Evolutionary conservation across 2,329 filamentous ascomycete species (phyloP).

Genomic region (Neonectria coccinea): DNA sequence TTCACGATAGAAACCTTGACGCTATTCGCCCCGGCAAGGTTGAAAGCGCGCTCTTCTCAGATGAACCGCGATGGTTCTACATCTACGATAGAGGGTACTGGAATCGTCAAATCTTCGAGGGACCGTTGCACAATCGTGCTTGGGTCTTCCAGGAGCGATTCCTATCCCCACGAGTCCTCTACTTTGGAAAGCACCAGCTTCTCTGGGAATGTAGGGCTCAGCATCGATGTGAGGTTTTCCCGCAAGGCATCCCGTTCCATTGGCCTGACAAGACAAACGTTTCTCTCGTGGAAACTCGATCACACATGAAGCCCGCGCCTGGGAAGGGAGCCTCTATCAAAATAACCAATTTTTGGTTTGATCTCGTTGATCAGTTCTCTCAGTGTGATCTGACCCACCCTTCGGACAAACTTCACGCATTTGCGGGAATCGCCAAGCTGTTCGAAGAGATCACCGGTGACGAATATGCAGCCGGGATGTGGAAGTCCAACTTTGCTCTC

Average conservation of each 20-base stretch:
- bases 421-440: conserved; percentile 11
- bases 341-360: too few species aligned
- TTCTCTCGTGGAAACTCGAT: too few species aligned
- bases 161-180: background rate
- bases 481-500: background rate
- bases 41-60: background rate
- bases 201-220: conserved; percentile 5
- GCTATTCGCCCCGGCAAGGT: background rate
- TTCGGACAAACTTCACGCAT: conserved; percentile 1
- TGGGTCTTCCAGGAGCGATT: conserved; percentile 6
- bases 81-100: background rate
- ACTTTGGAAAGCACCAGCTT: conserved; percentile 3
- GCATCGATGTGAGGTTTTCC: conserved; percentile 10
- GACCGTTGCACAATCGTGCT: background rate
- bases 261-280: background rate
- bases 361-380: background rate
- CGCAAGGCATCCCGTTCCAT: background rate
- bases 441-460: conserved; percentile 15
- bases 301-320: too few species aligned
- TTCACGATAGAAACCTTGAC: background rate
- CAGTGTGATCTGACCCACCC: background rate
- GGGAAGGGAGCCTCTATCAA: too few species aligned
- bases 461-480: background rate
- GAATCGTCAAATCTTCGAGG: background rate
- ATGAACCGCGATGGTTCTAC: background rate